phyloP scores from a whole-genome alignment of 179 eudicot genomes.

The Spergularia azorica region DNA sequence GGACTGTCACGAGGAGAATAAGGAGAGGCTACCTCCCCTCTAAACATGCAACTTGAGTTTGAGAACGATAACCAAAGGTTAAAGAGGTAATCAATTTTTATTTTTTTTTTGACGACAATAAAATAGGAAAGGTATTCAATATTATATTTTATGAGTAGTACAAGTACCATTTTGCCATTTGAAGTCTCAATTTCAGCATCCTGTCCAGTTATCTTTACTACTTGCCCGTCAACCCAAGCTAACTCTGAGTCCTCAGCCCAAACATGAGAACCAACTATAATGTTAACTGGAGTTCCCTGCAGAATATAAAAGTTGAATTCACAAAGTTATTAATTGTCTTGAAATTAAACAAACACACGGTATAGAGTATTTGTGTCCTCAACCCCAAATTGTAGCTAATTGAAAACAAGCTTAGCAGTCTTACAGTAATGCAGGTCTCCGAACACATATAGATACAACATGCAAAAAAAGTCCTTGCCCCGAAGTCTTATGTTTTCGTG shows the following conservation, averaged over 20 bases:
- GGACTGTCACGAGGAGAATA: background rate
- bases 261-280: conserved; percentile 86
- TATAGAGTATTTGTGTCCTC: background rate
- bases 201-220: conserved; percentile 61
- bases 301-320: conserved; percentile 8
- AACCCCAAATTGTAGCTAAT: background rate
- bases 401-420: background rate
- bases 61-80: too few relatives aligned
- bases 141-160: background rate
- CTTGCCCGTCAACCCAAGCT: conserved; percentile 94
- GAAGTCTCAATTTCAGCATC: conserved; percentile 72
- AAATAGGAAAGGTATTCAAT: background rate
- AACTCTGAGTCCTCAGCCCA: conserved; percentile 83
- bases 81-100: too few relatives aligned
- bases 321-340: background rate
- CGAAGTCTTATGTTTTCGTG: background rate
- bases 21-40: too few relatives aligned
- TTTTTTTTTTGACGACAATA: too few relatives aligned
- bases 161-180: conserved; percentile 72
- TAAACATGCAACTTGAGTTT: too few relatives aligned
- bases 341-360: background rate
- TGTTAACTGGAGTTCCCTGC: conserved; percentile 94
- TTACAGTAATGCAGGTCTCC: background rate
- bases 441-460: background rate
- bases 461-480: background rate